These are phyloP conservation scores for Leccinum ochraceum DNA, from an alignment of 768 basidiomycete genomes.

Conservation along the genomic window DNA sequence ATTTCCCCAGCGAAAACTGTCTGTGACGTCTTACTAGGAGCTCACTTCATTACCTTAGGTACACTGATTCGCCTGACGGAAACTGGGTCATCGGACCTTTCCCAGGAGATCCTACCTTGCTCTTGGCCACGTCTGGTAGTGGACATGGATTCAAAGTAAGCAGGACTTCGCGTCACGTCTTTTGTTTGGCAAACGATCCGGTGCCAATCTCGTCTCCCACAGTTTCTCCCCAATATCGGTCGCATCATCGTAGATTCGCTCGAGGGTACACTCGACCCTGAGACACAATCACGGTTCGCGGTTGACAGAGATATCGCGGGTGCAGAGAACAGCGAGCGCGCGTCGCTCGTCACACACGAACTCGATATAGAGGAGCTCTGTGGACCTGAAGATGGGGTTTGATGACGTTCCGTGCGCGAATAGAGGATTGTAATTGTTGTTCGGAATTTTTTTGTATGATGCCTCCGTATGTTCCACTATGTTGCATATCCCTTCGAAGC, in stretches of 20 bases:
- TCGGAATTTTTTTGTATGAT: not conserved
- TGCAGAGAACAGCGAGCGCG: slow-evolving; percentile 24
- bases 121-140: slow-evolving; percentile 86
- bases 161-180: not conserved
- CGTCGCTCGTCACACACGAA: slow-evolving; percentile 28
- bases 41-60: slow-evolving; percentile 51
- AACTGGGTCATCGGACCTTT: slow-evolving; percentile 89
- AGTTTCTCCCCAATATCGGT: slow-evolving; percentile 91
- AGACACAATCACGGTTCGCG: slow-evolving; percentile 60
- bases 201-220: not conserved
- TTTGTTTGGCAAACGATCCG: not conserved
- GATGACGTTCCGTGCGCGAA: not conserved
- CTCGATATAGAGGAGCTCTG: slow-evolving; percentile 53
- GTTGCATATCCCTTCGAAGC: not conserved
- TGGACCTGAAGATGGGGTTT: slow-evolving; percentile 39
- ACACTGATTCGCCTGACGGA: slow-evolving; percentile 82
- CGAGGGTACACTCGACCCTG: slow-evolving; percentile 57
- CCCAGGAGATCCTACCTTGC: slow-evolving; percentile 54
- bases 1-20: not conserved
- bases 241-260: slow-evolving; percentile 72
- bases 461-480: not conserved
- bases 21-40: too few relatives aligned
- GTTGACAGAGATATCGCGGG: slow-evolving; percentile 45
- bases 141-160: slow-evolving; percentile 86
- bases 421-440: not conserved